Evolutionary conservation across 208 protist genomes (phyloP), one percentile per base, ranked within the genome.

Genomic region (Wallacemonas collosoma): DNA sequence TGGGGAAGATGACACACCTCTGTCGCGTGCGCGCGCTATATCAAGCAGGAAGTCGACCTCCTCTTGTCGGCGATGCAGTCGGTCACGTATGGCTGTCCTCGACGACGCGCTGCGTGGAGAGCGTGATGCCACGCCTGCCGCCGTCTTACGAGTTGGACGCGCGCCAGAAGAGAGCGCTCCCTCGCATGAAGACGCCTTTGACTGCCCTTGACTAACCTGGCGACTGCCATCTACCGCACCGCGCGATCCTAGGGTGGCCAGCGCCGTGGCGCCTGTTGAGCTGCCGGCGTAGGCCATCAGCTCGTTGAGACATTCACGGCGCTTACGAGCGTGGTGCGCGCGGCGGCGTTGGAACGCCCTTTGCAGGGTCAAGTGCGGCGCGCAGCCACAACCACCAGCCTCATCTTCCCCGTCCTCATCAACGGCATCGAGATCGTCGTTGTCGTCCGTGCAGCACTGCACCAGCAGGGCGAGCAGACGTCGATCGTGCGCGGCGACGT

Each of bases 281-380:
- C 48, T 48, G 3, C 50, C 64, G 8, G 64, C 64, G 45, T 58
- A 55, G 36, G 64, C 47, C 64, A 69, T 39, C 15, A 69, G 48
- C 64, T 69, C 64, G 8, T 6, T 58, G 4, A 55, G 36, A 14
- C 64, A 69, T 26, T 69, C 64, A 17, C 45, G 64, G 14, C 64
- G 64, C 48, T 69, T 69, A 35, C 47, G 44, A 43, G 50, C 50
- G 64, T 55, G 36, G 36, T 69, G 51, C 50, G 41, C 50, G 38
- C 64, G 51, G 26, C 64, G 64, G 6, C 38, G 64, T 3, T 55
- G 50, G 7, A 58, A 38, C 12, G 60, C 60, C 12, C 0, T 41
- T 12, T 35, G n/a, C 4, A 65, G 36, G 0, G 60, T 12, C 12
- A 65, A 17, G 5, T 17, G 53, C 12, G 45, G 45, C 12, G 45